Percentiles rank a stretch among this genome's conserved stretches.
Evolutionary conservation across 2,329 filamentous ascomycete genomes (phyloP).

Genomic region (Fusarium sp.): DNA sequence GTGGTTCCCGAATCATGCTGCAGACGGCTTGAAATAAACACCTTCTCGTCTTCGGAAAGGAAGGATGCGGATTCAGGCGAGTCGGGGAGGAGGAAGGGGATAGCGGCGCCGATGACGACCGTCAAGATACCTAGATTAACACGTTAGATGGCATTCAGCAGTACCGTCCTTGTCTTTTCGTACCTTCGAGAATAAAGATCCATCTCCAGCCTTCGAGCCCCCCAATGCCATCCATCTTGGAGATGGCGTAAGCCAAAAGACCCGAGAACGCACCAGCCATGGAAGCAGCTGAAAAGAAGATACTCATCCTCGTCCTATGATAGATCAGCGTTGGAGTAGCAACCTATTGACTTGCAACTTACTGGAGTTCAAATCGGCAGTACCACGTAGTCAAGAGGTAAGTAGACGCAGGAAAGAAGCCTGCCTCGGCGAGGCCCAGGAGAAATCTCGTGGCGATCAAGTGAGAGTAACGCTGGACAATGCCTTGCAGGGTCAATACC

Average conservation of each 20-base stretch:
- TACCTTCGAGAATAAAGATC: slow-evolving; percentile 6
- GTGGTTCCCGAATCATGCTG: background rate
- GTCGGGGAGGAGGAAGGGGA: background rate
- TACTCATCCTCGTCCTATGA: background rate
- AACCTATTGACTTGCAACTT: too few species aligned
- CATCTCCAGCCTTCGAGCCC: background rate
- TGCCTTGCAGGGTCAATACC: background rate
- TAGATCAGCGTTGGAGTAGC: too few species aligned
- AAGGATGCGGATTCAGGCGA: slow-evolving; percentile 2
- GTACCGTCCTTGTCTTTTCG: too few species aligned
- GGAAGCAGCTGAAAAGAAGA: slow-evolving; percentile 10
- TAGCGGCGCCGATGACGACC: background rate
- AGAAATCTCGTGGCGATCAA: background rate
- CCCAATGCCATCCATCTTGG: slow-evolving; percentile 14
- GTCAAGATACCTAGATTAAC: slow-evolving; percentile 12
- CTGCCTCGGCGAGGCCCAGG: background rate
- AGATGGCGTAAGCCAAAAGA: slow-evolving; percentile 3
- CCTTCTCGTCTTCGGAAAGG: background rate
- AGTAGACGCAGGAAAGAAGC: background rate
- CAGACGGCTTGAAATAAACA: background rate
- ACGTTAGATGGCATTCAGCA: too few species aligned
- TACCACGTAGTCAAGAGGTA: slow-evolving; percentile 2
- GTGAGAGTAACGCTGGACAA: background rate
- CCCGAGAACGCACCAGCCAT: slow-evolving; percentile 14
- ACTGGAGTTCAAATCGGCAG: slow-evolving; percentile 4